A percentile compares a stretch with the other conserved stretches of the same genome.
phyloP scores from a whole-genome alignment of 805 yeast species.

The Ogataea neopini region DNA sequence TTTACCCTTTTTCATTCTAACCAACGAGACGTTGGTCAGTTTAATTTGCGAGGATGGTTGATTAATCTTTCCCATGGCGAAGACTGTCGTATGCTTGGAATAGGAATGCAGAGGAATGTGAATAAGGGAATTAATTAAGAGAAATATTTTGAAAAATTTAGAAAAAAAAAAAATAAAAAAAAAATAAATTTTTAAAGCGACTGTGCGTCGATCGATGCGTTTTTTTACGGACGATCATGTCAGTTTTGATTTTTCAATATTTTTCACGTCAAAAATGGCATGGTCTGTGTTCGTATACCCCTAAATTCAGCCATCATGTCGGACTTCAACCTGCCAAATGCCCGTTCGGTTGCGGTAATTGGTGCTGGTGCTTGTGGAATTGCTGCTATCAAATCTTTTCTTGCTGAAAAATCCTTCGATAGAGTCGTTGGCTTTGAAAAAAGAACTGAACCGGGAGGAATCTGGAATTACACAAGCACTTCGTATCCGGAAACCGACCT shows the following conservation, averaged over 20 bases:
- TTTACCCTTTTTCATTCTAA: conserved; percentile 86
- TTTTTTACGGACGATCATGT: too few species aligned
- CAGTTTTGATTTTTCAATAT: too few species aligned
- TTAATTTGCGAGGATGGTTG: conserved; percentile 90
- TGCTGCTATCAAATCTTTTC: conserved; percentile 62
- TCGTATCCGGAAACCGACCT: conserved; percentile 10
- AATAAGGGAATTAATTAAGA: too few species aligned
- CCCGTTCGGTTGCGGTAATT: conserved; percentile 53
- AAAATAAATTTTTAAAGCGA: background rate
- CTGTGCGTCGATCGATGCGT: background rate
- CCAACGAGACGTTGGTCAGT: conserved; percentile 91
- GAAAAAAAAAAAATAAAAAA: background rate
- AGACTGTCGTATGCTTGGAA: background rate
- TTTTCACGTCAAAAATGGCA: background rate
- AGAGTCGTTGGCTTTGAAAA: conserved; percentile 60
- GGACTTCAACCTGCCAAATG: background rate
- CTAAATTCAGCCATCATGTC: background rate
- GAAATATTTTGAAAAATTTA: background rate
- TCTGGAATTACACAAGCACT: conserved; percentile 64
- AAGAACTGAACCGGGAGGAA: conserved; percentile 66
- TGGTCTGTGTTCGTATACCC: background rate
- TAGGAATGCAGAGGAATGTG: background rate
- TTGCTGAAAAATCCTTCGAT: conserved; percentile 48
- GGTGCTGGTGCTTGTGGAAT: conserved; percentile 83
- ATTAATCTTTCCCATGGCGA: conserved; percentile 51